A percentile compares a stretch with the other conserved stretches of the same genome.
Conservation (phyloP, 2,329 filamentous ascomycete genomes). For the Paraphaeosphaeria sporulosa region DNA sequence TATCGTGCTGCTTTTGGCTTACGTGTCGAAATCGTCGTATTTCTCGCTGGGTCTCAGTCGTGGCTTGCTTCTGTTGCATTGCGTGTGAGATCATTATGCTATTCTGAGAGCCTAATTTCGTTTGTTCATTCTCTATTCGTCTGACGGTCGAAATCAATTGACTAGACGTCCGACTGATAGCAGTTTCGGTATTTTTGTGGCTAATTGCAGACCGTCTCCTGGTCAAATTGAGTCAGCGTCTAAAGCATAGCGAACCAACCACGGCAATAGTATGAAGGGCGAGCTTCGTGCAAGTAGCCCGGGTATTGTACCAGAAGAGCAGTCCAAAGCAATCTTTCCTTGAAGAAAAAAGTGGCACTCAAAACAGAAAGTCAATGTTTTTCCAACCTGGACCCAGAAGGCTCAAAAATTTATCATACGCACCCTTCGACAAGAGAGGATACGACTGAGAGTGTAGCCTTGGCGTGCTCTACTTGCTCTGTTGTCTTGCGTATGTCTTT, state of each 20-base stretch:
- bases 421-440: background rate
- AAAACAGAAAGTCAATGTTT: background rate
- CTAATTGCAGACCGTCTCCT: background rate
- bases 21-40: background rate
- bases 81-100: background rate
- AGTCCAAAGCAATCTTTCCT: background rate
- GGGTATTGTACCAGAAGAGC: too few species aligned
- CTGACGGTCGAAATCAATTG: background rate
- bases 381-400: background rate
- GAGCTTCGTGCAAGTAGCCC: too few species aligned
- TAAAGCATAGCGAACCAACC: background rate
- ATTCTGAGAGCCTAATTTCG: too few species aligned
- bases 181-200: background rate
- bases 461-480: conserved; percentile 1
- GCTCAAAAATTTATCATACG: background rate
- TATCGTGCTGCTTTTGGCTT: background rate
- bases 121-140: background rate
- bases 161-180: background rate
- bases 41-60: background rate
- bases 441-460: background rate
- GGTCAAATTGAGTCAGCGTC: background rate
- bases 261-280: too few species aligned
- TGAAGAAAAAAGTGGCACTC: too few species aligned
- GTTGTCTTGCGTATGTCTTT: conserved; percentile 2
- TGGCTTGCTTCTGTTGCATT: background rate